Evolutionary conservation across 371 early-diverging fungal genomes (phyloP).

Genomic region (Massospora cicadina): DNA sequence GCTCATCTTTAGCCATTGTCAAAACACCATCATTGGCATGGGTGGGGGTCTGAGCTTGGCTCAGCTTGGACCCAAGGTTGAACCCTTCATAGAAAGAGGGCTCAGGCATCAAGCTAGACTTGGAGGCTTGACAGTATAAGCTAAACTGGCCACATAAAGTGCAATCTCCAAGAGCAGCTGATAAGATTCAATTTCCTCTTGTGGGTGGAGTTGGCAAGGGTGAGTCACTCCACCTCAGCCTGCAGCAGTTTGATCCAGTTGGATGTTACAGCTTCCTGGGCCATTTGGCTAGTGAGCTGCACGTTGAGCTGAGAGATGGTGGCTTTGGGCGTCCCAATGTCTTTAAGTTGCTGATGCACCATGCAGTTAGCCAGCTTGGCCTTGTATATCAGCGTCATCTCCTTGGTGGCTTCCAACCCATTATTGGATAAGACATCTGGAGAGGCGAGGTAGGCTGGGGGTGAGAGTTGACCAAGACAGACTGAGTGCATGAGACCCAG

Average conservation of each 20-base stretch:
- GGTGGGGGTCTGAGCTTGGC: neutral
- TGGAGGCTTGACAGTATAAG: conserved; percentile 26
- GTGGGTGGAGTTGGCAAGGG: conserved; percentile 42
- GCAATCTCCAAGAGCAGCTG: conserved; percentile 62
- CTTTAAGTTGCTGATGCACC: conserved; percentile 8
- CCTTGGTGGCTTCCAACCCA: neutral
- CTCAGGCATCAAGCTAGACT: conserved; percentile 24
- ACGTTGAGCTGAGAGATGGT: neutral
- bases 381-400: neutral
- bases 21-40: neutral
- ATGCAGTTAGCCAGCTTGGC: conserved; percentile 6
- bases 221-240: conserved; percentile 35
- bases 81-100: neutral
- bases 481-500: neutral
- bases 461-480: conserved; percentile 7
- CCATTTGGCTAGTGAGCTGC: neutral
- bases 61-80: conserved; percentile 5
- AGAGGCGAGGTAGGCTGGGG: neutral
- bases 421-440: neutral
- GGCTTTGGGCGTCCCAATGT: conserved; percentile 3
- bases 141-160: conserved; percentile 50
- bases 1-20: conserved; percentile 20
- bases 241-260: conserved; percentile 21
- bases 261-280: neutral
- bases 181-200: conserved; percentile 73